phyloP scores from a whole-genome alignment of 208 protist genomes.

The Leishmania aethiopica region DNA sequence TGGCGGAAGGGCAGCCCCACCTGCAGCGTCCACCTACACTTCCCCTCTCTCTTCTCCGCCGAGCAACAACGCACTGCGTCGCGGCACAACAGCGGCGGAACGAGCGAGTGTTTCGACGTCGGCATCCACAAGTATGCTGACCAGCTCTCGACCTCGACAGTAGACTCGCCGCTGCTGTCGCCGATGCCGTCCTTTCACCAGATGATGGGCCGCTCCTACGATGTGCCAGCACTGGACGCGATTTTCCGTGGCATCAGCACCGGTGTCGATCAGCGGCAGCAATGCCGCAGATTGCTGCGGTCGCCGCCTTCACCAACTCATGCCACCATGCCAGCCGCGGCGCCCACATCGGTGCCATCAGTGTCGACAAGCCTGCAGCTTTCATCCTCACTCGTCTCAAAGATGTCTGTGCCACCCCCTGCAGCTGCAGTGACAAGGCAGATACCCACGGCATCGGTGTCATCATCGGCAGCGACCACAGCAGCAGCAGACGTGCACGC shows the following conservation, averaged over 20 bases:
- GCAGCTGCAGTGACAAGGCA: background rate
- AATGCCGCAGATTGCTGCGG: background rate
- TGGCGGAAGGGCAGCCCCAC: background rate
- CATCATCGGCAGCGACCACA: background rate
- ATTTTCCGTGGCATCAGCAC: background rate
- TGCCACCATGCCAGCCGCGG: background rate
- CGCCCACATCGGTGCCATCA: background rate
- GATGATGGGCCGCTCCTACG: constrained; percentile 18
- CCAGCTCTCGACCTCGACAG: background rate
- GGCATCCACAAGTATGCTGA: background rate
- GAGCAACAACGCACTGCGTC: background rate
- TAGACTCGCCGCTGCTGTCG: background rate
- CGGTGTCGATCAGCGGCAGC: background rate
- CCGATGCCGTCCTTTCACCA: constrained; percentile 5
- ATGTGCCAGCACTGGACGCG: constrained; percentile 9
- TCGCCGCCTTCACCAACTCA: background rate
- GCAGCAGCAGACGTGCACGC: background rate
- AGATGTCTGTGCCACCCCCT: background rate
- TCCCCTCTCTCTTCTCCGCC: background rate
- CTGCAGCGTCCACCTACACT: background rate
- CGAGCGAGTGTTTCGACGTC: background rate
- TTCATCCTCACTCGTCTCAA: background rate
- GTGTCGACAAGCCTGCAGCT: constrained; percentile 1
- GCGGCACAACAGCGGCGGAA: background rate
- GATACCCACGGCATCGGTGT: background rate